Evolutionary conservation across 495 filamentous ascomycete genomes (phyloP), one percentile per base, ranked within the genome.

Genomic region (Antarctomyces pellizariae): DNA sequence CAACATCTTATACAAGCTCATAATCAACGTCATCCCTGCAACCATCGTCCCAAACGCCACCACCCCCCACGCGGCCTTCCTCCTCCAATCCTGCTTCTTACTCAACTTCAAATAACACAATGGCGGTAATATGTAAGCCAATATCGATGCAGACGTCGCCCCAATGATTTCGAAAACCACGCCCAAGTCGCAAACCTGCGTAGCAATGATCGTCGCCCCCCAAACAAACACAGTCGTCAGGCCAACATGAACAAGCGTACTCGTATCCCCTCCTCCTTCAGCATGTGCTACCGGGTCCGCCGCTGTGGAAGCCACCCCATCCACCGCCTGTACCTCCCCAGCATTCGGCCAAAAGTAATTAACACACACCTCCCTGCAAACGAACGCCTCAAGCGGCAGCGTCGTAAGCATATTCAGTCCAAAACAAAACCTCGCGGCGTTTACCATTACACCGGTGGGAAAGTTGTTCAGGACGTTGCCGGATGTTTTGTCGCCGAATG

Each of bases 391-490:
- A 19, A 97, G 65, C 2, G 86, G 86, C 23, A 97, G 54, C 2
- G 86, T 97, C 4, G 86, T 95, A 34, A 97, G 66, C 86, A 97
- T 97, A 54, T 97, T 97, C 30, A 95, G 52, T 3, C 89, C 86
- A 37, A 97, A 92, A 45, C 79, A 92, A 38, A 97, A 56, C 38
- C 86, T 67, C 22, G 86, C 86, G 29, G 95, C 65, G 46, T 93
- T 97, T 36, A 93, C 75, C 62, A 95, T 65, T 33, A 70, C 62
- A 42, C 80, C 64, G 5, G 64, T 56, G 3, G 86, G 79, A 44
- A 97, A 93, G 50, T 97, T 97, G 52, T 97, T 97, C 30, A 97
- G 67, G 20, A 97, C 79, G 45, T 97, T 95, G 30, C 86, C 86
- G 39, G 78, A 54, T 1, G 86, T 95, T 33, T 72, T 67, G 40